Base-by-base conservation (phyloP, 257 asterid species). In the Voacanga thouarsii region DNA sequence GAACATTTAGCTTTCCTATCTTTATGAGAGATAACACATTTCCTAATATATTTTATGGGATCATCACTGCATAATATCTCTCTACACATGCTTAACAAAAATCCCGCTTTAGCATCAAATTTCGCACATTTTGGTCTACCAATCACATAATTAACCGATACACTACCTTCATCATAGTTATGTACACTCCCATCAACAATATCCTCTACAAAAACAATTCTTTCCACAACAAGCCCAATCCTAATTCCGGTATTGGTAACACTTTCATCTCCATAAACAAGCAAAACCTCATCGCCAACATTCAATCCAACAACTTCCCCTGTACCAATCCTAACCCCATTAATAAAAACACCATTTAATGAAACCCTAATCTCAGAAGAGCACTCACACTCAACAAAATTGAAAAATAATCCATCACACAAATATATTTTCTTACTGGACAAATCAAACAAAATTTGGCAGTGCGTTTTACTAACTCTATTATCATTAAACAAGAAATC, bases 201-300 rank as follows among this genome's bases (percentile, higher is more conserved):
- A 82, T 89, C 95, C 87, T 92, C 92, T 39, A 70, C 49, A 57
- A 85, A 82, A 23, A 82, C 78, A 82, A 82, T 84, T 78, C 86
- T 92, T 81, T 87, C 90, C 49, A 92, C 92, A 77, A 74, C 61
- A 86, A 94, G 90, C 47, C 96, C 97, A 67, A 92, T 71, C 61
- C 82, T 81, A 64, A 75, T 77, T 26, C 89, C 85, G 67, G 23
- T 47, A 56, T 71, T 70, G 75, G 91, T 85, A 74, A 30, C 83
- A 55, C 77, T 85, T 70, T 61, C 89, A 64, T 81, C 74, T 77
- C 88, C 84, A 75, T 92, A 87, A 50, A 80, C 86, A 41, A 94
- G 87, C 60, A 84, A 71, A 83, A 94, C 92, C 78, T 86, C 88
- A 82, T 94, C 98, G 21, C 98, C 96, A 9, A 83, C 94, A 43